A percentile compares a stretch with the other conserved stretches of the same genome.
These are phyloP conservation scores for Pseudozyma sp. DNA, from an alignment of 1,284 basidiomycete species.

Conservation along the genomic window DNA sequence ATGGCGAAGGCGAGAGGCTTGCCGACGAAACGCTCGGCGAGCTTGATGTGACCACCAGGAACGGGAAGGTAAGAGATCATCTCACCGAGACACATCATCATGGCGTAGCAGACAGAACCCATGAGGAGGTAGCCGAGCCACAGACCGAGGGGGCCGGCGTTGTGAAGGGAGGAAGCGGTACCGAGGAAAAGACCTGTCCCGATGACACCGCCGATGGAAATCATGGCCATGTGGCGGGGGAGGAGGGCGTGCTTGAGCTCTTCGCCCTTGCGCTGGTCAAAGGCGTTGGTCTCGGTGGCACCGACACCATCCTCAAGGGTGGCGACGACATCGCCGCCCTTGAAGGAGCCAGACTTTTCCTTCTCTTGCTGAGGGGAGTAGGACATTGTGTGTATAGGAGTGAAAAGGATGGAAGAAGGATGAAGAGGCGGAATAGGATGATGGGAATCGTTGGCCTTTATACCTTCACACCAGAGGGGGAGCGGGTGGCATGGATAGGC, in stretches of 20 bases:
- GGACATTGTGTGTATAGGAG: conserved; percentile 22
- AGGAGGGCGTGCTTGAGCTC: conserved; percentile 54
- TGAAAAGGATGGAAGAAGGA: not conserved
- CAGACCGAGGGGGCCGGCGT: conserved; percentile 70
- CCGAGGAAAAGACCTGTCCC: conserved; percentile 75
- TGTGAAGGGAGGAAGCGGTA: conserved; percentile 74
- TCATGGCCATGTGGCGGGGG: conserved; percentile 56
- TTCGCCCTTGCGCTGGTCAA: conserved; percentile 53
- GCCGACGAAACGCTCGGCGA: conserved; percentile 82
- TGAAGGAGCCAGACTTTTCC: conserved; percentile 38
- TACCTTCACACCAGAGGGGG: conserved; percentile 14
- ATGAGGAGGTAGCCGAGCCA: conserved; percentile 68
- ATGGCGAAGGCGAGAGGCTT: conserved; percentile 76
- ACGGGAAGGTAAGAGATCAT: conserved; percentile 73
- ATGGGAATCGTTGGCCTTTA: conserved; percentile 12
- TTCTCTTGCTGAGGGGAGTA: conserved; percentile 30
- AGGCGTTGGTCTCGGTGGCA: conserved; percentile 28
- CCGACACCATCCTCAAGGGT: conserved; percentile 45
- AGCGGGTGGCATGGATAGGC: not conserved
- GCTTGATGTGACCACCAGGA: conserved; percentile 80
- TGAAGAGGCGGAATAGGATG: not conserved
- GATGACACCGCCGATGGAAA: conserved; percentile 50
- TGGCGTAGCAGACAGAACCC: conserved; percentile 57
- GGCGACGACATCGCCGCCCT: conserved; percentile 29
- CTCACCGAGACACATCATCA: conserved; percentile 70